phyloP scores from a whole-genome alignment of 2,329 filamentous ascomycete genomes.

The Chaetomiaceae sp. region DNA sequence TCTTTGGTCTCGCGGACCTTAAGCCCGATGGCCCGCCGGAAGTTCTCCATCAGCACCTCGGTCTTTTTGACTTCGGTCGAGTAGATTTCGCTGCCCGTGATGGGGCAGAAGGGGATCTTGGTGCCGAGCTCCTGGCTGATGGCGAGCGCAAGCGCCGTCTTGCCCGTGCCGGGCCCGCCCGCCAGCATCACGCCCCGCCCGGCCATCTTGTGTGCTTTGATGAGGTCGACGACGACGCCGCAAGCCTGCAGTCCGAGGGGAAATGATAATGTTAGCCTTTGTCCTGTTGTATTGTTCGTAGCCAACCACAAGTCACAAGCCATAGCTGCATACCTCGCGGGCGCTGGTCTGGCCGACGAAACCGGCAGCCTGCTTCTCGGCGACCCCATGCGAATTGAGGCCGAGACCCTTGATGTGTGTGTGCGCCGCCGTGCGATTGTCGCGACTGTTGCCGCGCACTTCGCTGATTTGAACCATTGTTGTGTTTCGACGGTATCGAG shows the following conservation, averaged over 20 bases:
- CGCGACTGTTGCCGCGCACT: conserved; percentile 89
- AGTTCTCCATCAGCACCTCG: conserved; percentile 98
- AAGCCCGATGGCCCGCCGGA: conserved; percentile 89
- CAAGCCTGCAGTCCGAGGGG: conserved; percentile 61
- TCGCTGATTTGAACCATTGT: conserved; percentile 86
- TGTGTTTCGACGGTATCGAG: conserved; percentile 21
- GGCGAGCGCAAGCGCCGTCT: conserved; percentile 91
- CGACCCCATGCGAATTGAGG: conserved; percentile 76
- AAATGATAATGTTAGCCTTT: too few relatives aligned
- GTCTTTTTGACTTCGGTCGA: conserved; percentile 99
- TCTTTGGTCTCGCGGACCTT: conserved; percentile 98
- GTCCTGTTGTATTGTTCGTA: too few relatives aligned
- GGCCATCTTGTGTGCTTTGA: conserved; percentile 95
- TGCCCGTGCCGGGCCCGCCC: conserved; percentile 92
- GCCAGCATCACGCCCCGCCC: conserved; percentile 89
- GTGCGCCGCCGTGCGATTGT: conserved; percentile 93
- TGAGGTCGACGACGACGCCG: conserved; percentile 92
- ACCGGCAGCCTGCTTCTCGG: conserved; percentile 72
- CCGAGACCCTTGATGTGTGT: conserved; percentile 97
- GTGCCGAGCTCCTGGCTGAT: conserved; percentile 96
- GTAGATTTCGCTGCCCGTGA: conserved; percentile 97
- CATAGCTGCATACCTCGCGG: conserved; percentile 74
- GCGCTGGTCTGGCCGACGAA: conserved; percentile 87
- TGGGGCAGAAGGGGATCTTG: conserved; percentile 97
- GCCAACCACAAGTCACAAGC: too few relatives aligned